A percentile compares a stretch with the other conserved stretches of the same genome.
phyloP scores from a whole-genome alignment of 768 basidiomycete species.

The Pleurotus tuoliensis region DNA sequence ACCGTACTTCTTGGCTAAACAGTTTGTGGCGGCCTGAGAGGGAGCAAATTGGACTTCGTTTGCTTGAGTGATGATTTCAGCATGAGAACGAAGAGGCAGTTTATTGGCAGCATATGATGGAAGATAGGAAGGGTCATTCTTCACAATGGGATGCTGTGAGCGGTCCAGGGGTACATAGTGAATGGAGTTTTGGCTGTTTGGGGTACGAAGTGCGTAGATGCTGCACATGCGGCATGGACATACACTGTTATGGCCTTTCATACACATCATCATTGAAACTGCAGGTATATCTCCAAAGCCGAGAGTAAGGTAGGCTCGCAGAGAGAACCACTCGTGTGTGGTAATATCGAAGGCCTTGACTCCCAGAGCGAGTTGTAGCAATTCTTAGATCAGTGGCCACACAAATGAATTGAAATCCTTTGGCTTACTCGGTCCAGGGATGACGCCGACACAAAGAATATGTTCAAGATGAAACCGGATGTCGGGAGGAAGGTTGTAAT shows the following conservation, averaged over 20 bases:
- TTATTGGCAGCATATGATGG: constrained; percentile 20
- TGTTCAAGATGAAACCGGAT: too few relatives aligned
- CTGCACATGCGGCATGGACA: constrained; percentile 23
- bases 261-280: constrained; percentile 4
- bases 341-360: constrained; percentile 24
- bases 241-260: constrained; percentile 6
- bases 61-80: constrained; percentile 21
- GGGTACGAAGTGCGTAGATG: constrained; percentile 21
- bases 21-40: constrained; percentile 15
- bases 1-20: constrained; percentile 25
- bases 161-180: constrained; percentile 27
- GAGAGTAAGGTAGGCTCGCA: not conserved
- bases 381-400: constrained; percentile 30
- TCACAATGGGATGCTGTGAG: not conserved
- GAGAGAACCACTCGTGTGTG: constrained; percentile 15
- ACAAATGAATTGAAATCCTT: constrained; percentile 36
- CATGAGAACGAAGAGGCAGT: constrained; percentile 34
- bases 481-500: too few relatives aligned
- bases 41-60: constrained; percentile 19
- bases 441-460: too few relatives aligned
- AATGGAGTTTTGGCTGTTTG: constrained; percentile 6
- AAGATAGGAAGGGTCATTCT: not conserved
- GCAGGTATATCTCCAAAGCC: constrained; percentile 10
- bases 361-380: constrained; percentile 24
- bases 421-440: constrained; percentile 6